phyloP scores from a whole-genome alignment of 2,329 filamentous ascomycete genomes.

The Teratosphaeria nubilosa region DNA sequence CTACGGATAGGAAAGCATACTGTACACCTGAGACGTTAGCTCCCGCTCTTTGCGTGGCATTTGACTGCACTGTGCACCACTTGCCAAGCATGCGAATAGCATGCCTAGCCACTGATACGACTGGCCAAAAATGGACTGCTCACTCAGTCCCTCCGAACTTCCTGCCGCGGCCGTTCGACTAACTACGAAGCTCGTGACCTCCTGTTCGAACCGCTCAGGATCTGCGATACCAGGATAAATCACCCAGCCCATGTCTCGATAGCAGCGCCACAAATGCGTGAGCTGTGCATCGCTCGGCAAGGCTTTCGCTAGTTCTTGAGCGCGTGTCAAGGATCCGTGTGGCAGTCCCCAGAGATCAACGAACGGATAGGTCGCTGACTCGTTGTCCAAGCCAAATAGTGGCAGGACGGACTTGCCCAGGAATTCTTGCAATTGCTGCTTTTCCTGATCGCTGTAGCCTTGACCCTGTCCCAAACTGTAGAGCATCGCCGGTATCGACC shows the following conservation, averaged over 20 bases:
- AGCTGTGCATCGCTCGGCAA: constrained; percentile 50
- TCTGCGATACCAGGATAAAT: constrained; percentile 53
- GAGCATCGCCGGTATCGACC: constrained; percentile 53
- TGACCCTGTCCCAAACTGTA: constrained; percentile 38
- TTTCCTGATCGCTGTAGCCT: constrained; percentile 24
- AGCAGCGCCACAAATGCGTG: constrained; percentile 47
- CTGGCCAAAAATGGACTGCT: constrained; percentile 48
- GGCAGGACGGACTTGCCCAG: constrained; percentile 52
- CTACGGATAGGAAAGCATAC: constrained; percentile 25
- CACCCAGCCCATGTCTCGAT: constrained; percentile 48
- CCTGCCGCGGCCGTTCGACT: constrained; percentile 36
- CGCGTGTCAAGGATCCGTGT: constrained; percentile 47
- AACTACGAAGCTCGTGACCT: constrained; percentile 44
- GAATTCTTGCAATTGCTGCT: constrained; percentile 47
- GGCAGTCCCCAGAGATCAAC: constrained; percentile 53
- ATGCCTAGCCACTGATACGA: constrained; percentile 49
- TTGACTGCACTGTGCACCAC: constrained; percentile 51
- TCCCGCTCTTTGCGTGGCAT: constrained; percentile 50
- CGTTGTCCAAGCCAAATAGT: constrained; percentile 53
- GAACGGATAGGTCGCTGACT: constrained; percentile 55
- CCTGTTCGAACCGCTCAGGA: constrained; percentile 43
- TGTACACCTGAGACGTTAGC: constrained; percentile 54
- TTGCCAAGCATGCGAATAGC: constrained; percentile 53
- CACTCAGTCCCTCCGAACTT: constrained; percentile 36
- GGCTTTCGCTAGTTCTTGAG: constrained; percentile 48